A percentile compares a stretch with the other conserved stretches of the same genome.
phyloP scores from a whole-genome alignment of 441 rosid species.

The Flueggea neowawraea region DNA sequence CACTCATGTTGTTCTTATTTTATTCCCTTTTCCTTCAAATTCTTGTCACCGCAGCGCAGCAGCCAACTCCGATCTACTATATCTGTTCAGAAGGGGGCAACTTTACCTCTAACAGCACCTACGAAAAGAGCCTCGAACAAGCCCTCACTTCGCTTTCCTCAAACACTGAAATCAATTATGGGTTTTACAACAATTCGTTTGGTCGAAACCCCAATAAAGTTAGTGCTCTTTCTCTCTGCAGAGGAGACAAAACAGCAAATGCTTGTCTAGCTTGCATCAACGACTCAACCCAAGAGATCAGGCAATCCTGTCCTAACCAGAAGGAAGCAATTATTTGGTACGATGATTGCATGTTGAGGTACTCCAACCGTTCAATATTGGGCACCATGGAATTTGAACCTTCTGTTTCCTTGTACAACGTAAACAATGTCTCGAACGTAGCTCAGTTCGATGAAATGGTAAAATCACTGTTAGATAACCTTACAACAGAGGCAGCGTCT shows the following conservation, averaged over 20 bases:
- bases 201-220: slow-evolving; percentile 10
- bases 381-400: background rate
- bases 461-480: slow-evolving; percentile 12
- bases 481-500: slow-evolving; percentile 21
- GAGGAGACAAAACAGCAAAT: slow-evolving; percentile 24
- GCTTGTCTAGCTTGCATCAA: slow-evolving; percentile 24
- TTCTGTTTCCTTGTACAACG: background rate
- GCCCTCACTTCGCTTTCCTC: slow-evolving; percentile 9
- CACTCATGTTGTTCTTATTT: background rate
- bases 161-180: background rate
- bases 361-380: slow-evolving; percentile 18
- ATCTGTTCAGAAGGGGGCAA: background rate
- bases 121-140: slow-evolving; percentile 10
- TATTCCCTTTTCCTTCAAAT: slow-evolving; percentile 2
- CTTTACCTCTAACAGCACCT: slow-evolving; percentile 11
- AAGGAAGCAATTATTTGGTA: slow-evolving; percentile 38
- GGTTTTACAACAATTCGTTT: background rate
- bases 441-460: slow-evolving; percentile 18
- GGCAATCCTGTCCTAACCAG: slow-evolving; percentile 14
- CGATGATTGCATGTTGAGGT: slow-evolving; percentile 38
- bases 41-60: background rate
- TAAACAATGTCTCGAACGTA: slow-evolving; percentile 7
- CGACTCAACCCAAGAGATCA: slow-evolving; percentile 20
- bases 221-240: slow-evolving; percentile 30
- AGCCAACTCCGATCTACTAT: background rate